Evolutionary conservation across 2,329 filamentous ascomycete species (phyloP), one percentile per base, ranked within the genome.

Genomic region (Apiospora aurea): DNA sequence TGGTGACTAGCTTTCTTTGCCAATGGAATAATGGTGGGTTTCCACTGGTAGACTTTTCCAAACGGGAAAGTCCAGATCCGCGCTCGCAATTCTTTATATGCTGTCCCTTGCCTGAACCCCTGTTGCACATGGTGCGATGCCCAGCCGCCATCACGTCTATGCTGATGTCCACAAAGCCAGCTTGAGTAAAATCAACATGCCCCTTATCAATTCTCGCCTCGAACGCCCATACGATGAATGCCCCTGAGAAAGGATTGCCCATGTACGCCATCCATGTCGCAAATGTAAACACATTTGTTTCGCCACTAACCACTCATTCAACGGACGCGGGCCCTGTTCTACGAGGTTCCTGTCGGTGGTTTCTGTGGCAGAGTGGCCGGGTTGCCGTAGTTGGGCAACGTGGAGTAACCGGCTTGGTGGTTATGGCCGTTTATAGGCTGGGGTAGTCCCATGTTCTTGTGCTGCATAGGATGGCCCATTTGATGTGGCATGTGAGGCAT

Each of bases 361-460:
- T 90, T 90, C 78, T 90, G 88, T 73, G 88, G 88, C 78, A 90
- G 79, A 44, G 87, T 87, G 44, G 88, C 87, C 72, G 88, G 88
- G 79, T 90, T 90, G 75, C 88, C 88, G 75, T 90, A 90, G 72
- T 83, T 85, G 61, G 87, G 87, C 74, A 90, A 80, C 76, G 89
- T 87, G 73, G 83, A 85, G 76, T 86, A 90, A 7, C 84, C 79
- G 11, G 72, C 46, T 26, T 71, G 70, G 26, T 69, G 67, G n/a
- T 66, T 53, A 29, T 61, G 66, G 46, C 26, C 43, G 24, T 41
- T 47, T 70, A 71, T 73, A 24, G 72, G 61, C 51, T 72, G 71
- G n/a, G 69, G 64, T 14, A 24, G 38, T 11, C 57, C 57, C 47
- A 83, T 82, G 53, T 80, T 82, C 76, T 88, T 87, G 75, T 80